A percentile compares a stretch with the other conserved stretches of the same genome.
phyloP scores from a whole-genome alignment of 2,329 filamentous ascomycete species.

The Seiridium unicorne region DNA sequence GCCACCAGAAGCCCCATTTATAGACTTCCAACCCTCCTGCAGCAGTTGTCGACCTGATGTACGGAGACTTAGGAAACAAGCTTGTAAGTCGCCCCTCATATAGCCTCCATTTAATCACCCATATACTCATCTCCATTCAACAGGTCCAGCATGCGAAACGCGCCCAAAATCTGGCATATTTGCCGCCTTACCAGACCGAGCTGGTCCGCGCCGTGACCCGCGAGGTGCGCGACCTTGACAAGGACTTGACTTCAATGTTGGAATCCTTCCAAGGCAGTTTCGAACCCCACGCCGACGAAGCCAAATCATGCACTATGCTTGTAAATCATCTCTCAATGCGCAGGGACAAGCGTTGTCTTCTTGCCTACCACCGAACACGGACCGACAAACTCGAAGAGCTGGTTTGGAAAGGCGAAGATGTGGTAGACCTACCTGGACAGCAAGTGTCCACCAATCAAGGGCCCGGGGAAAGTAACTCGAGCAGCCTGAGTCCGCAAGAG shows the following conservation, averaged over 20 bases:
- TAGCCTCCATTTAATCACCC: not conserved
- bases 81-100: constrained; percentile 54
- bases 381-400: constrained; percentile 91
- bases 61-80: constrained; percentile 84
- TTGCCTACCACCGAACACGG: constrained; percentile 89
- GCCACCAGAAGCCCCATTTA: not conserved
- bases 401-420: constrained; percentile 86
- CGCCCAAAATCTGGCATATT: constrained; percentile 78
- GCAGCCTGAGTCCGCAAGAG: constrained; percentile 89
- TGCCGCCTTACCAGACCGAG: constrained; percentile 91
- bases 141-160: constrained; percentile 96
- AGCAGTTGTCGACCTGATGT: constrained; percentile 56
- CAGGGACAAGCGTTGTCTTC: constrained; percentile 89
- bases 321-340: constrained; percentile 95
- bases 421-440: constrained; percentile 67
- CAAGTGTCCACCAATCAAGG: constrained; percentile 41
- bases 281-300: constrained; percentile 78
- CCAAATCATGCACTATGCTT: constrained; percentile 81
- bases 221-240: constrained; percentile 91
- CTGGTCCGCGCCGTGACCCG: constrained; percentile 82
- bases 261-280: constrained; percentile 83
- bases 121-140: constrained; percentile 7
- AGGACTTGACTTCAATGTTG: constrained; percentile 76
- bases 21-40: not conserved
- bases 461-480: constrained; percentile 54